phyloP scores from a whole-genome alignment of 139 green algal species.

The Ulvella scutata region DNA sequence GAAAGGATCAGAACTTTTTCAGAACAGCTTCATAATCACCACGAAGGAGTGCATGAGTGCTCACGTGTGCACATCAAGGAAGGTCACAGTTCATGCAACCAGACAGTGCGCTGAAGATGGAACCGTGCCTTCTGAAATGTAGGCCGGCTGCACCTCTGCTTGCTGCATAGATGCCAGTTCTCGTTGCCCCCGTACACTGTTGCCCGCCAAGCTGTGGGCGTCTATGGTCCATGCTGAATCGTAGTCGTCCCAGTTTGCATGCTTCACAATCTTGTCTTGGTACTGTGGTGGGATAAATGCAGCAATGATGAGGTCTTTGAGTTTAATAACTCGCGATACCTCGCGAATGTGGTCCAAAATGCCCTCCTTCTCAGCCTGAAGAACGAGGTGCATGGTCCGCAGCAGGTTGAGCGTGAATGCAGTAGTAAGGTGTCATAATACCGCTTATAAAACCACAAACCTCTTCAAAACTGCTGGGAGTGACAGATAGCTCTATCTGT shows the following conservation, averaged over 20 bases:
- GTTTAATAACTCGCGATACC: slow-evolving; percentile 47
- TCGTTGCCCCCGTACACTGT: slow-evolving; percentile 19
- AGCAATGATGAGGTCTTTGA: slow-evolving; percentile 57
- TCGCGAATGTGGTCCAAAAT: slow-evolving; percentile 50
- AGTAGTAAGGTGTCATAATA: no score
- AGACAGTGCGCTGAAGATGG: no score
- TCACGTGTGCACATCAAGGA: no score
- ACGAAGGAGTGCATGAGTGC: no score
- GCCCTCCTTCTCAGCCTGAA: slow-evolving; percentile 36
- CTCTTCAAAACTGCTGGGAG: slow-evolving; percentile 4
- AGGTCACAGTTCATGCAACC: no score
- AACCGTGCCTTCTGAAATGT: no score
- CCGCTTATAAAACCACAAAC: no score
- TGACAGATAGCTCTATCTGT: no score
- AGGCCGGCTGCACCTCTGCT: background rate
- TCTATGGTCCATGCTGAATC: slow-evolving; percentile 39
- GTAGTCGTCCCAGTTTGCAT: slow-evolving; percentile 42
- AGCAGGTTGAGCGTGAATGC: no score
- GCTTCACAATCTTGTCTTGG: slow-evolving; percentile 44
- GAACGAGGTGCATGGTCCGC: no score
- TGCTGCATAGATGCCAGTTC: slow-evolving; percentile 15
- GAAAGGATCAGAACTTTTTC: no score
- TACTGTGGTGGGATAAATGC: slow-evolving; percentile 54
- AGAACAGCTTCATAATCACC: no score
- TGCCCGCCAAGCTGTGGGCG: slow-evolving; percentile 13